Evolutionary conservation across 2,329 filamentous ascomycete species (phyloP), one percentile per base, ranked within the genome.

Genomic region (Magnaporthiopsis rhizophila): DNA sequence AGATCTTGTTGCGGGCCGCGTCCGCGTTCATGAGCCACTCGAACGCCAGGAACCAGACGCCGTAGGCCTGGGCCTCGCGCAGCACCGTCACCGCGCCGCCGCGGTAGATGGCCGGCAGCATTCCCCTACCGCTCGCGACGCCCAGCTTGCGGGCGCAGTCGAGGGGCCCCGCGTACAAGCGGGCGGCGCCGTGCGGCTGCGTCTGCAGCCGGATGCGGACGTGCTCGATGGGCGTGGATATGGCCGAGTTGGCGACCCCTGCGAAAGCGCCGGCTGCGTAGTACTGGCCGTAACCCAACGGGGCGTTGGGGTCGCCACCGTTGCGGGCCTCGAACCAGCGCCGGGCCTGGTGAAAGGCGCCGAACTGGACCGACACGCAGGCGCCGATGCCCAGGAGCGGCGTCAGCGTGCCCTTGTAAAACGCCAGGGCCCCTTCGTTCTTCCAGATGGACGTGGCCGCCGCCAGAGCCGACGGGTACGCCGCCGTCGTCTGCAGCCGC

Each of bases 391-490:
- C 95, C 65, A 99, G 86, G 64, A 99, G 83, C 0, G 95, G 95
- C 6, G 95, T 98, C 65, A 99, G 82, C 0, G 95, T 98, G 72
- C 95, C 95, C 79, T 99, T 99, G 86, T 99, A 99, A 81, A 99
- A 99, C 65, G 95, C 95, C 15, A 90, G 79, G 2, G 92, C 83
- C 1, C 95, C 95, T 77, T 99, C 95, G 72, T 91, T 89, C 72
- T 86, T 87, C 78, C 91, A 91, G 79, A 99, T 98, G 68, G 89
- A 86, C 62, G 84, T 83, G 9, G 93, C 95, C 69, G 91, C 91
- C 71, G 91, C 83, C 60, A 96, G 78, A 63, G 95, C 95, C 68
- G 86, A 89, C 63, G 85, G 83, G 82, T 97, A 96, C 70, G 91
- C 85, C 28, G 84, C 87, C 64, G 89, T 90, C 21, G 95, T 99